phyloP scores from a whole-genome alignment of 257 asterid species.

The Ehretia macrophylla region DNA sequence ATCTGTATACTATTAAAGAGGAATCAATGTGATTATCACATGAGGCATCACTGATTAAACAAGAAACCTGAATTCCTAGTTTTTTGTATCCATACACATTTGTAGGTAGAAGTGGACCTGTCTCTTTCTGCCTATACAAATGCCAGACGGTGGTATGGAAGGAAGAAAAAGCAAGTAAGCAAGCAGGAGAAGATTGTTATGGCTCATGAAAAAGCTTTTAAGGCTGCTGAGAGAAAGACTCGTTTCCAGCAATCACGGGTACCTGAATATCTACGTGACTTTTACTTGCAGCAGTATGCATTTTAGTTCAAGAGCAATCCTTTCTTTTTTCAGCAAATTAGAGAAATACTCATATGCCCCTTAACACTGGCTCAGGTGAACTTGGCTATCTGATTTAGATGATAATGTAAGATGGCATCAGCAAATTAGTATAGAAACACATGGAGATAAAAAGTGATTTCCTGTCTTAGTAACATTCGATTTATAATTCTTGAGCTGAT shows the following conservation, averaged over 20 bases:
- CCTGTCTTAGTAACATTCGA: background rate
- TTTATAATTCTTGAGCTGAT: background rate
- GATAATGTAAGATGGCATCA: background rate
- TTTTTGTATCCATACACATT: background rate
- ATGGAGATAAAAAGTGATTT: background rate
- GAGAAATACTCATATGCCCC: too few species aligned
- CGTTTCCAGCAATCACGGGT: conserved; percentile 93
- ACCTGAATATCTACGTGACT: conserved; percentile 10
- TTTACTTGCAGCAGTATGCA: background rate
- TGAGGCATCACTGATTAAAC: background rate
- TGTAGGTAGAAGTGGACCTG: conserved; percentile 93
- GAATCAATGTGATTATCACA: background rate
- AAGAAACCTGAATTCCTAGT: background rate
- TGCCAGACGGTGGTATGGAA: conserved; percentile 93
- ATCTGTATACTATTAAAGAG: background rate
- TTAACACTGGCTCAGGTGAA: too few species aligned
- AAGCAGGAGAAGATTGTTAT: conserved; percentile 91
- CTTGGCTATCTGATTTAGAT: background rate
- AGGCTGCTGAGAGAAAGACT: conserved; percentile 95
- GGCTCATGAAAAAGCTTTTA: conserved; percentile 93
- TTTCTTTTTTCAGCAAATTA: too few species aligned
- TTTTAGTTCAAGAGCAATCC: too few species aligned
- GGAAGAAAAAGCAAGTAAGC: conserved; percentile 92
- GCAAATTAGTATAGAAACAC: background rate
- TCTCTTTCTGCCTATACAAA: conserved; percentile 99